Evolutionary conservation across 805 yeast species (phyloP), one percentile per base, ranked within the genome.

Genomic region (Wickerhamomyces xylosicus): DNA sequence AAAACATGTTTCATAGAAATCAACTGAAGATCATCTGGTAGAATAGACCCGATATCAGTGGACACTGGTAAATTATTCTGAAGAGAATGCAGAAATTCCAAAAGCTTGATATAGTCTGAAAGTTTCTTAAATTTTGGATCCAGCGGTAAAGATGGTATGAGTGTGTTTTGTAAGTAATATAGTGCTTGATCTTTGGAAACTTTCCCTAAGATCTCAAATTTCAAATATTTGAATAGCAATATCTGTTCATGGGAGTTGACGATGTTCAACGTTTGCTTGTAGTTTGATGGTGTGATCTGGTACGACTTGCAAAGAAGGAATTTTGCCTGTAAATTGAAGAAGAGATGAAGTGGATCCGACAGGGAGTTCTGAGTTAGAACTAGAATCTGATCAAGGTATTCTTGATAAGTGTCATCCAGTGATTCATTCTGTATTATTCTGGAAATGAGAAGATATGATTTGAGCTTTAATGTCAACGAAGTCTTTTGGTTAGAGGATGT

Each of bases 401-500:
- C 15, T 19, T 27, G 33, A 17, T n/a, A 19, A n/a, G n/a, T 13
- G 13, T 8, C 25, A 17, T 19, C 18, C 16, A 16, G 29, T 10
- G 42, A 25, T 20, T 46, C 49, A 2, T 31, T 19, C 2, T 33
- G 17, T 21, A 47, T 37, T 3, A 66, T 62, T 38, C 59, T 57
- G 2, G 58, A 47, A 4, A 61, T 35, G 15, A 54, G 43, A 4
- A 61, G 35, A 18, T 49, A 44, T 7, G 48, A 44, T 37, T 43
- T 38, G 27, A 64, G 41, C 21, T 53, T 53, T 20, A 56, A 35
- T 0, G 59, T 47, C 1, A 56, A 43, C 5, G 51, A 38, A 2
- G 50, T 43, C 36, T 55, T 59, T 27, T 56, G 56, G 22, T 50
- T 56, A 15, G 54, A 56, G 19, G 16, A 47, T 39, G 41, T 33